These are phyloP conservation scores for Tulasnella sp. DNA, from an alignment of 768 basidiomycete species.

Conservation along the genomic window DNA sequence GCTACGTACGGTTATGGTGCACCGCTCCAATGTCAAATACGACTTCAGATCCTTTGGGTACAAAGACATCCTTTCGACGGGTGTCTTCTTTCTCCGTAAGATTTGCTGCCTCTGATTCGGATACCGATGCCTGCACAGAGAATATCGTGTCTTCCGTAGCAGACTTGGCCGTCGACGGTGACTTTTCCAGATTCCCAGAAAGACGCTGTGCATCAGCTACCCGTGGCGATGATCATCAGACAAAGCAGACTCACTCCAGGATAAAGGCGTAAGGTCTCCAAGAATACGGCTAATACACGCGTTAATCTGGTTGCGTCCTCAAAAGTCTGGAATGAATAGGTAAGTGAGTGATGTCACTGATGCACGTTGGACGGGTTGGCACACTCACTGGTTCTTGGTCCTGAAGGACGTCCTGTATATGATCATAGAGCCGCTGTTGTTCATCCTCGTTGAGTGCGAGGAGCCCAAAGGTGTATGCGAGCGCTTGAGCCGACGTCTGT, in stretches of 20 bases:
- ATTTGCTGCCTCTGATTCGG: neutral
- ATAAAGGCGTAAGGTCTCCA: conserved; percentile 6
- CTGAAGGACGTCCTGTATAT: neutral
- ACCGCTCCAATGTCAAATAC: neutral
- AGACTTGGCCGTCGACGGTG: neutral
- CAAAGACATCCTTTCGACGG: neutral
- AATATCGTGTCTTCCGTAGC: neutral
- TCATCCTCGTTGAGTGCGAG: conserved; percentile 4
- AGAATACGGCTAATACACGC: neutral
- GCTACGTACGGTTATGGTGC: conserved; percentile 9
- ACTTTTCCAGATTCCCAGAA: neutral
- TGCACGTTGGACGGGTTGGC: no score
- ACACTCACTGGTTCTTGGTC: neutral
- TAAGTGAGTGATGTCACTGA: no score
- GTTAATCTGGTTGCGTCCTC: conserved; percentile 4
- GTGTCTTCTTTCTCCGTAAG: neutral
- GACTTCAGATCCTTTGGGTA: conserved; percentile 4
- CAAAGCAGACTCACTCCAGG: conserved; percentile 1
- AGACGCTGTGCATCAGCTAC: no score
- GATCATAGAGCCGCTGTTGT: conserved; percentile 10
- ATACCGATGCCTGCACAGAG: neutral
- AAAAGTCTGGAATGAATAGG: neutral
- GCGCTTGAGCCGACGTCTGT: conserved; percentile 12
- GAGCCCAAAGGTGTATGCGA: conserved; percentile 3
- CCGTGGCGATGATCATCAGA: no score